These are phyloP conservation scores for Podospora pseudopauciseta DNA, from an alignment of 495 filamentous ascomycete species.

Conservation along the genomic window DNA sequence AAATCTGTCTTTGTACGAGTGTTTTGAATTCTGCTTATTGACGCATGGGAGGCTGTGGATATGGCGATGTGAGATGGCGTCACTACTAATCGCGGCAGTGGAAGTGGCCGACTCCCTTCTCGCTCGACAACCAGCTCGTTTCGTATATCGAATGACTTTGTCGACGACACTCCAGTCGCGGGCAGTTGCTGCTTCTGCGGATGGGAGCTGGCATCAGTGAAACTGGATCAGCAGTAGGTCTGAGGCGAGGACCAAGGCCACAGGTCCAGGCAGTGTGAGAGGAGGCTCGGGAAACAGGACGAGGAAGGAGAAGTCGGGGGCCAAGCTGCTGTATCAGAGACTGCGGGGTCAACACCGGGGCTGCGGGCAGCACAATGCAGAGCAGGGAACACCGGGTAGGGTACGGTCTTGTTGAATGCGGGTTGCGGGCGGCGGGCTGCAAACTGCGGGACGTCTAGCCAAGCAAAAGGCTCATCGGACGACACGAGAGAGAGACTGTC, in stretches of 20 bases:
- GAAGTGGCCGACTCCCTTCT: neutral
- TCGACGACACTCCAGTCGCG: neutral
- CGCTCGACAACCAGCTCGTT: neutral
- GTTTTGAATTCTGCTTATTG: neutral
- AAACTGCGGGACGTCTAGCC: slow-evolving; percentile 3
- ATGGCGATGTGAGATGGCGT: neutral
- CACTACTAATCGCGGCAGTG: neutral
- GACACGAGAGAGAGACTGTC: slow-evolving; percentile 1
- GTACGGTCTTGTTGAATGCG: neutral
- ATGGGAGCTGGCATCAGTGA: slow-evolving; percentile 10
- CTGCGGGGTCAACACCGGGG: slow-evolving; percentile 19
- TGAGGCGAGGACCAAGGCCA: slow-evolving; percentile 6
- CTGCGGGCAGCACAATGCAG: slow-evolving; percentile 4
- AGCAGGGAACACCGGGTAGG: neutral
- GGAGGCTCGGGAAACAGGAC: neutral
- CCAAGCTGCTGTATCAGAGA: slow-evolving; percentile 24
- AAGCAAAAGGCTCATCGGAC: neutral
- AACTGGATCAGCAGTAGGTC: slow-evolving; percentile 7
- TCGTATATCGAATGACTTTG: neutral
- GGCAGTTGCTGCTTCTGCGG: slow-evolving; percentile 2
- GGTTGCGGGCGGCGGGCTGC: slow-evolving; percentile 6
- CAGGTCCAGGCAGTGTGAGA: neutral
- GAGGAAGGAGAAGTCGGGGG: slow-evolving; percentile 17
- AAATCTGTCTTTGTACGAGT: slow-evolving; percentile 9
- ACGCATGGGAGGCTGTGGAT: neutral